A percentile compares a stretch with the other conserved stretches of the same genome.
phyloP scores from a whole-genome alignment of 139 green algal species.

The Nannochloris sp. region DNA sequence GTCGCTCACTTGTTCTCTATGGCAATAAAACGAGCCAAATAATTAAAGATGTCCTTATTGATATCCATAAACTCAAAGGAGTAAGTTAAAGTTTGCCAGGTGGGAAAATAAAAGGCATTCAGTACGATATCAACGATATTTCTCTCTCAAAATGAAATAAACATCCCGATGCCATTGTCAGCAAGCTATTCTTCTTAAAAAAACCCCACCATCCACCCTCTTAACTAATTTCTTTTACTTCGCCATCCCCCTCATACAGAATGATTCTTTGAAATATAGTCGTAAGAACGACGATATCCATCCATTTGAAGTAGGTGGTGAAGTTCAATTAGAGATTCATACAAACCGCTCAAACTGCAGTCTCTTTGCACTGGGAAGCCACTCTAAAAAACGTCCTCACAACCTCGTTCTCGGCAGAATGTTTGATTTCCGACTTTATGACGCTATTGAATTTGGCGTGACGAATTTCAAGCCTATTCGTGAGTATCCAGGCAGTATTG shows the following conservation, averaged over 20 bases:
- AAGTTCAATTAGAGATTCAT: constrained; percentile 61
- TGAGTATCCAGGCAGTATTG: constrained; percentile 24
- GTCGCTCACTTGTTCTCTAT: constrained; percentile 57
- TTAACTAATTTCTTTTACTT: background rate
- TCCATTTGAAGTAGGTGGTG: constrained; percentile 83
- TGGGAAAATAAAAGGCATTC: too few species aligned
- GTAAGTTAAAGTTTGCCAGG: constrained; percentile 26
- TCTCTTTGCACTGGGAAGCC: constrained; percentile 73
- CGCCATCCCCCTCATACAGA: constrained; percentile 25
- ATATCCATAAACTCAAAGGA: constrained; percentile 73
- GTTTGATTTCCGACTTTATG: constrained; percentile 82
- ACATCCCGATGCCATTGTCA: too few species aligned
- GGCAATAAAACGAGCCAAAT: constrained; percentile 64
- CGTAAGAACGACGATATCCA: constrained; percentile 75
- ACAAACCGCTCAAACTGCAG: constrained; percentile 42
- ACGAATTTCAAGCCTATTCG: constrained; percentile 43
- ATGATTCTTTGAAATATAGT: constrained; percentile 59
- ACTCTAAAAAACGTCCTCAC: constrained; percentile 95
- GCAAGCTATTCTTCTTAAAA: background rate
- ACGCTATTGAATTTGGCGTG: constrained; percentile 78
- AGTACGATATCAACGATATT: too few species aligned
- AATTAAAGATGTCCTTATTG: constrained; percentile 56
- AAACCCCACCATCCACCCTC: background rate
- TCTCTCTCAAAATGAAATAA: too few species aligned
- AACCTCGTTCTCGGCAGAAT: constrained; percentile 89